Evolutionary conservation across 441 rosid genomes (phyloP), one percentile per base, ranked within the genome.

Genomic region (Rhodomyrtus psidioides): DNA sequence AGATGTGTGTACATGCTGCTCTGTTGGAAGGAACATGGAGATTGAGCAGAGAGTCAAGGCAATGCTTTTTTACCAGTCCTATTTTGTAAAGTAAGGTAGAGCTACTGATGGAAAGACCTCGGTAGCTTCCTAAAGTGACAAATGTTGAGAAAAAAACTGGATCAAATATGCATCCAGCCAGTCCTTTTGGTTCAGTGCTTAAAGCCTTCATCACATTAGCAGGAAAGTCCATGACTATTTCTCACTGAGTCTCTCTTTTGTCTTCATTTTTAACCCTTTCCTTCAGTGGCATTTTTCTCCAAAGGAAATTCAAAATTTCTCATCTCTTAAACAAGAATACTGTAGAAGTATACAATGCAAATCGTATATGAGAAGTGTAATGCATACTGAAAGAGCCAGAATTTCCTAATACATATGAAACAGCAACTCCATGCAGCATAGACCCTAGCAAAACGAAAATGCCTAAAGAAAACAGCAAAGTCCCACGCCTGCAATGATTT

Each of bases 21-120:
- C 60, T 94, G 96, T 88, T 95, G 95, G 96, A 91, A 89, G 91
- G 91, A 93, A 87, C 84, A 89, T 87, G 89, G 92, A 82, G 92
- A 91, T 53, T 86, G 89, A 82, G 85, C 79, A 65, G 51, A 65
- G 51, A 70, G 51, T 21, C 26, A 1, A 39, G 51, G 79, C 49
- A 70, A 39, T 12, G 79, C 51, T 39, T 70, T 39, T 21, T 39
- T n/a, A 70, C 79, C n/a, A 21, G n/a, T 39, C 79, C 49, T 39
- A 24, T 39, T 70, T 70, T 6, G 79, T 70, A 70, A 12, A 70
- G 62, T 12, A 21, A 1, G 79, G 79, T 39, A 6, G 79, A 70
- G 49, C 42, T 39, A 21, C 49, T 70, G 46, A 70, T 21, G 79
- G 51, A 39, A 70, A 21, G 34, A 34, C 26, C 15, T 34, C 79